Percentiles rank a stretch among this genome's conserved stretches.
These are phyloP conservation scores for Fusarium euwallaceae DNA, from an alignment of 2,329 filamentous ascomycete species.

Conservation along the genomic window DNA sequence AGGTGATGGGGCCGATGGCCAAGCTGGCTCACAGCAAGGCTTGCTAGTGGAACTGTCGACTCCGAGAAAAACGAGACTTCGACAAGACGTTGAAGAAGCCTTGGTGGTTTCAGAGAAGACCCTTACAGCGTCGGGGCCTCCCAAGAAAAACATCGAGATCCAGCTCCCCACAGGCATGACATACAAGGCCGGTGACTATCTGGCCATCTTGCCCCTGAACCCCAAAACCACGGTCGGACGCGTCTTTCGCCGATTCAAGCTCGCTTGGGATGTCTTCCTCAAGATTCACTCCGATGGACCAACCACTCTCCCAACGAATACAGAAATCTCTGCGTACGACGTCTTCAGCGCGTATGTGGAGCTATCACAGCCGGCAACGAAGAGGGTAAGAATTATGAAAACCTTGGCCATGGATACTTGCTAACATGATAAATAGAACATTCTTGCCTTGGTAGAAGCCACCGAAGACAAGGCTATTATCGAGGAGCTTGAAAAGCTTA, in stretches of 20 bases:
- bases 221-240: slow-evolving; percentile 71
- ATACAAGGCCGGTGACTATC: slow-evolving; percentile 82
- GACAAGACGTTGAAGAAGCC: slow-evolving; percentile 44
- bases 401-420: background rate
- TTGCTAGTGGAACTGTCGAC: slow-evolving; percentile 40
- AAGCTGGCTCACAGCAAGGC: slow-evolving; percentile 23
- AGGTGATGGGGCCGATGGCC: background rate
- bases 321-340: slow-evolving; percentile 71
- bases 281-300: slow-evolving; percentile 68
- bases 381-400: slow-evolving; percentile 60
- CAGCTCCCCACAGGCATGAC: slow-evolving; percentile 74
- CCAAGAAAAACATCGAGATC: slow-evolving; percentile 76
- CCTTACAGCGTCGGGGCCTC: slow-evolving; percentile 38
- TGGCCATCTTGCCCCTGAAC: slow-evolving; percentile 80
- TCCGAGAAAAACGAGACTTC: slow-evolving; percentile 41
- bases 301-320: slow-evolving; percentile 67
- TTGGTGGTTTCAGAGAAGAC: slow-evolving; percentile 40
- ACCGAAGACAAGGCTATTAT: slow-evolving; percentile 60
- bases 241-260: slow-evolving; percentile 73
- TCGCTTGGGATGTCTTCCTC: slow-evolving; percentile 78
- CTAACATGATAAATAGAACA: slow-evolving; percentile 47
- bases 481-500: slow-evolving; percentile 60
- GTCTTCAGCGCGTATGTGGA: slow-evolving; percentile 80
- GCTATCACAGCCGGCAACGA: slow-evolving; percentile 78
- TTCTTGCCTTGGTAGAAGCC: slow-evolving; percentile 61